Evolutionary conservation across 2,329 filamentous ascomycete species (phyloP).

Genomic region (Biscogniauxia mediterranea): DNA sequence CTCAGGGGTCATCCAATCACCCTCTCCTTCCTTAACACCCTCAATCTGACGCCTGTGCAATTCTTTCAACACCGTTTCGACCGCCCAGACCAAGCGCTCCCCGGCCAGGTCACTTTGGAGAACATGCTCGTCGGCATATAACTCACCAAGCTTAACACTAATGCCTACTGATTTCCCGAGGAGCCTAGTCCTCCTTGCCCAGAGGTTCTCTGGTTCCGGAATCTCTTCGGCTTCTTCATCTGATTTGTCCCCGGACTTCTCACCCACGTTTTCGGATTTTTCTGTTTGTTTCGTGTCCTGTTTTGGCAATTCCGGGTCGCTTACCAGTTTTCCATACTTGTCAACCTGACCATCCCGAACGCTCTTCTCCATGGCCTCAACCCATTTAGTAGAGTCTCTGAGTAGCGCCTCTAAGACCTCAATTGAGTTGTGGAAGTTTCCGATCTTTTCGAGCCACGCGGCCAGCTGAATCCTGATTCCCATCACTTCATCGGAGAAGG

Average conservation of each 20-base stretch:
- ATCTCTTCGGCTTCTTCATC: constrained; percentile 16
- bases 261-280: constrained; percentile 12
- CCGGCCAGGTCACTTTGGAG: constrained; percentile 73
- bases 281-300: constrained; percentile 13
- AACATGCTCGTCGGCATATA: constrained; percentile 77
- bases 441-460: constrained; percentile 74
- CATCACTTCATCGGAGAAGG: constrained; percentile 86
- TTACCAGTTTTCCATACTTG: constrained; percentile 36
- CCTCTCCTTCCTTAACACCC: constrained; percentile 68
- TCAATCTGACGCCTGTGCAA: constrained; percentile 64
- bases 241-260: too few relatives aligned
- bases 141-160: constrained; percentile 77
- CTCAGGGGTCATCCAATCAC: constrained; percentile 66
- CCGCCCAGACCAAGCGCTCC: constrained; percentile 73
- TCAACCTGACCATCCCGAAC: constrained; percentile 47
- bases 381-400: constrained; percentile 64
- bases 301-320: neutral
- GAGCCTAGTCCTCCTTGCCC: constrained; percentile 62
- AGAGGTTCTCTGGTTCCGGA: constrained; percentile 46
- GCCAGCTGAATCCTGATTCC: constrained; percentile 84
- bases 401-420: constrained; percentile 77
- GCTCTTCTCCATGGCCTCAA: constrained; percentile 52
- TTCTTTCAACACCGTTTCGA: constrained; percentile 77
- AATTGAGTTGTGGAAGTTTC: constrained; percentile 67
- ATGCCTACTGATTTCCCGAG: constrained; percentile 73